A percentile compares a stretch with the other conserved stretches of the same genome.
Conservation (phyloP, 73 alveolate species). For the Paramecium tetraurelia region DNA sequence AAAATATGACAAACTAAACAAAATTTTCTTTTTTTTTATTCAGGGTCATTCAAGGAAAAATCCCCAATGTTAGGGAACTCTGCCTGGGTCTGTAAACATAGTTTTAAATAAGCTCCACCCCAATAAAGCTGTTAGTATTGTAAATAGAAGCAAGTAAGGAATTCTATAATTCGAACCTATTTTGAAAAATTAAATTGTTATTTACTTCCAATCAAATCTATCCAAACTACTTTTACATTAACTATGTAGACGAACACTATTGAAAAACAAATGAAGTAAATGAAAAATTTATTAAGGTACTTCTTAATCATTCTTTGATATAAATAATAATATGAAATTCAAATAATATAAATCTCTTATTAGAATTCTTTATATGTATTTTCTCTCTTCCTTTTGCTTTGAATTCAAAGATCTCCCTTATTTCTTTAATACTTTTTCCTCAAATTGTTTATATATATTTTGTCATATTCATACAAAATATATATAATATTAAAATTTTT, state of each 20-base stretch:
- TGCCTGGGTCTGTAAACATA: constrained; percentile 95
- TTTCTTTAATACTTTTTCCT: background rate
- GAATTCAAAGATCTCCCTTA: background rate
- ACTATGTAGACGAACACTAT: constrained; percentile 21
- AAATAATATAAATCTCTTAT: background rate
- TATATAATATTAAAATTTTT: background rate
- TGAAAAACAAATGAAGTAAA: constrained; percentile 32
- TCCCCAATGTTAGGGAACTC: constrained; percentile 98
- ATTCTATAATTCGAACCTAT: background rate
- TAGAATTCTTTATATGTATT: background rate
- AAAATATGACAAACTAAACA: constrained; percentile 92
- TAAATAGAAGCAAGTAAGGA: background rate
- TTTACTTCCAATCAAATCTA: constrained; percentile 23
- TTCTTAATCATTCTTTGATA: background rate
- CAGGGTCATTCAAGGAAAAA: constrained; percentile 90
- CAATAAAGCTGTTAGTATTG: constrained; percentile 63
- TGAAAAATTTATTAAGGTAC: constrained; percentile 36
- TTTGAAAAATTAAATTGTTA: background rate
- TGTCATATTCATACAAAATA: background rate
- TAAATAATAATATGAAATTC: background rate
- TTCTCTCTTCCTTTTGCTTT: background rate
- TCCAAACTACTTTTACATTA: constrained; percentile 42
- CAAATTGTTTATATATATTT: background rate
- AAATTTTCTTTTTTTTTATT: constrained; percentile 83
- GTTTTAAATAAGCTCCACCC: constrained; percentile 88